phyloP scores from a whole-genome alignment of 192 early-diverging fungal species.

The Backusella australiensis region DNA sequence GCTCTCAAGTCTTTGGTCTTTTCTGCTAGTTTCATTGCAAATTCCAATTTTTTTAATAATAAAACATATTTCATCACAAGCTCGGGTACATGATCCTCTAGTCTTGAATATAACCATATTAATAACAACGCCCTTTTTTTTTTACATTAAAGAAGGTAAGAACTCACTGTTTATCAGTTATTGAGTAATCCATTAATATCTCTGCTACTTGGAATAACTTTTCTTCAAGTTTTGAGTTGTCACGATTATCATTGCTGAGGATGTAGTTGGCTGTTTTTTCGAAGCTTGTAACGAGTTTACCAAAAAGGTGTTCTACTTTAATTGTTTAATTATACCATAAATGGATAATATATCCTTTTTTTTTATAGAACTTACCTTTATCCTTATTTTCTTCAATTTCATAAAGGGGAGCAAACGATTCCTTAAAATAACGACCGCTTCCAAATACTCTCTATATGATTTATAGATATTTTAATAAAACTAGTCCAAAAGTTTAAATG shows the following conservation, averaged over 20 bases:
- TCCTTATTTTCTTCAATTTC: neutral
- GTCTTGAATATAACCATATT: neutral
- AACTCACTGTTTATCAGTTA: neutral
- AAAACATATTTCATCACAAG: neutral
- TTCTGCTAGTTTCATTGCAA: neutral
- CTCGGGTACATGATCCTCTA: neutral
- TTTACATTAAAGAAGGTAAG: neutral
- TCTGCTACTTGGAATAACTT: neutral
- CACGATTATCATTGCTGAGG: neutral
- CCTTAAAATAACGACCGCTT: neutral
- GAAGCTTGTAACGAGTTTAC: neutral
- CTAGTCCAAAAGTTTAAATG: neutral
- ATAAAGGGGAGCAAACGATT: neutral
- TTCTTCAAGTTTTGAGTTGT: neutral
- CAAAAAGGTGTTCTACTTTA: neutral
- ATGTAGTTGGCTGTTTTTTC: neutral
- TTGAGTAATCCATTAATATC: neutral
- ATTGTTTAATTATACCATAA: neutral
- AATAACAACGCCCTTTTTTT: neutral
- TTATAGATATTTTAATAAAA: neutral
- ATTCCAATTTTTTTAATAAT: neutral
- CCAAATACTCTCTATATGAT: neutral
- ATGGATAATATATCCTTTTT: neutral
- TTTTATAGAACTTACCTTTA: neutral
- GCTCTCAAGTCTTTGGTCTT: neutral